Evolutionary conservation across 495 filamentous ascomycete species (phyloP).

Genomic region (Trichoderma erinaceum): DNA sequence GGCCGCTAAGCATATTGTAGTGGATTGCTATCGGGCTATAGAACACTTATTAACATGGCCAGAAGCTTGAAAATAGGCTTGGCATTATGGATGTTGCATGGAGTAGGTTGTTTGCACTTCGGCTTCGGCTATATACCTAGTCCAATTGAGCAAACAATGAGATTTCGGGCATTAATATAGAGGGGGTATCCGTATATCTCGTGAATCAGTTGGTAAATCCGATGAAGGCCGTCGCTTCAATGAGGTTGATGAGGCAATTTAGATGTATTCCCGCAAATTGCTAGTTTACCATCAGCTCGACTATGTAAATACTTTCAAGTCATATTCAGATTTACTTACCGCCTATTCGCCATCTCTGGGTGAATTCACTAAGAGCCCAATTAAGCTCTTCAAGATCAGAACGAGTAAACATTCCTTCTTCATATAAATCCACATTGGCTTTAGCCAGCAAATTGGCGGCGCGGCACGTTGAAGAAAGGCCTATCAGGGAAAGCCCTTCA

Average conservation of each 20-base stretch:
- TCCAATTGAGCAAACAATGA: too few species aligned
- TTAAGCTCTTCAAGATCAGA: background rate
- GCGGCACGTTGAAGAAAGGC: background rate
- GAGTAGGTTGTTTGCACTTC: too few species aligned
- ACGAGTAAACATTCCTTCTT: background rate
- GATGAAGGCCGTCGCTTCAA: too few species aligned
- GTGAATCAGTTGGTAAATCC: too few species aligned
- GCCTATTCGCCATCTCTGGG: constrained; percentile 1
- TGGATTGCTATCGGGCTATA: too few species aligned
- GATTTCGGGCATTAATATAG: too few species aligned
- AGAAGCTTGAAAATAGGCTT: too few species aligned
- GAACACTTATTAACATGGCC: too few species aligned
- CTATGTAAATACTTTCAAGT: background rate
- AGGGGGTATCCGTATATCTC: too few species aligned
- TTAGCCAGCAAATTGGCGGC: background rate
- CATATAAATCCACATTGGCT: background rate
- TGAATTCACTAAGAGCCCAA: background rate
- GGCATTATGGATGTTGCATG: too few species aligned
- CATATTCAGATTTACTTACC: background rate
- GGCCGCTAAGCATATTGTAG: too few species aligned
- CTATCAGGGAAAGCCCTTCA: background rate
- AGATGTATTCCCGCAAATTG: background rate
- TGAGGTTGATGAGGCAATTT: background rate
- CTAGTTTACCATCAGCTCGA: background rate
- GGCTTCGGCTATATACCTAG: too few species aligned